Percentiles rank a stretch among this genome's conserved stretches.
Evolutionary conservation across 2,329 filamentous ascomycete genomes (phyloP).

Genomic region (Phaeoacremonium minimum): DNA sequence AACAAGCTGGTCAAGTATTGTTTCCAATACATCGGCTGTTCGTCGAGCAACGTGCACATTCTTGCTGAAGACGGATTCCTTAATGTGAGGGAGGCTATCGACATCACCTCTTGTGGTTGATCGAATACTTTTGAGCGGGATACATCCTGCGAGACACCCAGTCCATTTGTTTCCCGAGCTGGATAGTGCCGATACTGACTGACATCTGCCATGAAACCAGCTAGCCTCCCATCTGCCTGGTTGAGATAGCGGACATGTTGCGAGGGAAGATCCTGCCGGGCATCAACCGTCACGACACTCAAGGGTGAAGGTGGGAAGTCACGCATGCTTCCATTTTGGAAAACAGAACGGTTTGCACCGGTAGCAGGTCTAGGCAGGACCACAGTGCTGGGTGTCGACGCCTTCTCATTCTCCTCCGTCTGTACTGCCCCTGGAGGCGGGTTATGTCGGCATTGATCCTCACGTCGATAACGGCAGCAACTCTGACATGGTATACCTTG

Average conservation of each 20-base stretch:
- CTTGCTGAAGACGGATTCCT: conserved; percentile 3
- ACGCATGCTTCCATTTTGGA: too few relatives aligned
- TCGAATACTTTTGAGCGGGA: not conserved
- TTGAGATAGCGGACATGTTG: not conserved
- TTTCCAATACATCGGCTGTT: conserved; percentile 9
- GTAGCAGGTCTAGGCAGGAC: not conserved
- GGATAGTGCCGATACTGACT: not conserved
- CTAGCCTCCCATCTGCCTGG: not conserved
- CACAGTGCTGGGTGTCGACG: too few relatives aligned
- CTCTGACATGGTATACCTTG: conserved; percentile 23
- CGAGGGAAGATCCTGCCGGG: not conserved
- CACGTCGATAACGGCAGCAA: conserved; percentile 21
- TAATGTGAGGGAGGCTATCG: conserved; percentile 2
- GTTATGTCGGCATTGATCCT: conserved; percentile 21
- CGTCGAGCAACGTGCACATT: conserved; percentile 5
- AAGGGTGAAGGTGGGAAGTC: not conserved
- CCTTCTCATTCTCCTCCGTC: too few relatives aligned
- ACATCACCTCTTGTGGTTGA: conserved; percentile 6
- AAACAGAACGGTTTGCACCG: not conserved
- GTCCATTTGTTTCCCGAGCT: not conserved
- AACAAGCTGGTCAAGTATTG: conserved; percentile 7
- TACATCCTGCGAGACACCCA: not conserved
- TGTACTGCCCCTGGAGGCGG: conserved; percentile 9
- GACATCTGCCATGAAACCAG: too few relatives aligned
- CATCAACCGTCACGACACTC: not conserved